phyloP scores from a whole-genome alignment of 257 asterid species.

The Solanum neorickii region DNA sequence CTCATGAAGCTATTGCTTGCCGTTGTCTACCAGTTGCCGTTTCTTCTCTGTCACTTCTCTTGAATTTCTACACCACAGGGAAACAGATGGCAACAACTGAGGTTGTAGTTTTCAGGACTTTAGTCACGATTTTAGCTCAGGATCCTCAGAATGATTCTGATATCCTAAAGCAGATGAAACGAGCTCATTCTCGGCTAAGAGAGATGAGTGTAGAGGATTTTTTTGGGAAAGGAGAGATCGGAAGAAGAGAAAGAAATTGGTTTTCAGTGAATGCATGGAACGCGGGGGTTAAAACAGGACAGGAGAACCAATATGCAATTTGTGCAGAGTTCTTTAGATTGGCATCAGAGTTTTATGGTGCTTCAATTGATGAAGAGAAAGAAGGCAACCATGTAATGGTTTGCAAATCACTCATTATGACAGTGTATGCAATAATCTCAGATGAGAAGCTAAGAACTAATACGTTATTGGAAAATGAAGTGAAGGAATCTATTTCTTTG shows the following conservation, averaged over 20 bases:
- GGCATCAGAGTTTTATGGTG: conserved; percentile 66
- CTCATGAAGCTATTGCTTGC: conserved; percentile 89
- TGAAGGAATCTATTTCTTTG: conserved; percentile 56
- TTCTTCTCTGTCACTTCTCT: conserved; percentile 65
- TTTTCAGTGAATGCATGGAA: conserved; percentile 83
- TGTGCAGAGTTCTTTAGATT: conserved; percentile 66
- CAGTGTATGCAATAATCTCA: conserved; percentile 68
- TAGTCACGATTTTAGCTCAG: conserved; percentile 57
- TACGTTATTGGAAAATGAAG: conserved; percentile 53
- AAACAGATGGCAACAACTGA: conserved; percentile 62
- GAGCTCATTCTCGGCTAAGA: conserved; percentile 44
- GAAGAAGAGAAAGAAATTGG: conserved; percentile 86
- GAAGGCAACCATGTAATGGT: conserved; percentile 42
- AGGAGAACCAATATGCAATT: conserved; percentile 41
- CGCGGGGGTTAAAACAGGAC: conserved; percentile 65
- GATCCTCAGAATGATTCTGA: conserved; percentile 43
- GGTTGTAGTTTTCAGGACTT: conserved; percentile 74
- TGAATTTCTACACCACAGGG: conserved; percentile 53
- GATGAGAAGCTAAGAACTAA: conserved; percentile 49
- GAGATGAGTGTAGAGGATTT: conserved; percentile 59
- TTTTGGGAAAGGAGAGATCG: conserved; percentile 75
- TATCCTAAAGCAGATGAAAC: conserved; percentile 62
- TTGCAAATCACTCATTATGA: conserved; percentile 57
- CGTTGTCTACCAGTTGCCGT: conserved; percentile 59
- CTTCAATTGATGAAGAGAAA: conserved; percentile 38